Evolutionary conservation across 306 rosid species (phyloP).

Genomic region (Astragalus glycyphyllos): DNA sequence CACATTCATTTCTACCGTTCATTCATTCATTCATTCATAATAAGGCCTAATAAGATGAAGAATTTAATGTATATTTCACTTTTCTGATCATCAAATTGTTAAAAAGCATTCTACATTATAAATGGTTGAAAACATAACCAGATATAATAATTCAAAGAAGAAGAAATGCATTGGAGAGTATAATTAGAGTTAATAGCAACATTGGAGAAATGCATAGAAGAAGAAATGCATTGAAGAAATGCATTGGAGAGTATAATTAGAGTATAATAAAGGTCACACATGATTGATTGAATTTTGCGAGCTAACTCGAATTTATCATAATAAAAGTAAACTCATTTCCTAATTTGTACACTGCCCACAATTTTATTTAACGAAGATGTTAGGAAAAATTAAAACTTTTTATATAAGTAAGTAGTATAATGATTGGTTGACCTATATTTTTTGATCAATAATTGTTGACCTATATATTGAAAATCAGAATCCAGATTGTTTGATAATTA

Average conservation of each 20-base stretch:
- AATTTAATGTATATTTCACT: neutral
- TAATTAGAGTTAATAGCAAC: too few relatives aligned
- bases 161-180: neutral
- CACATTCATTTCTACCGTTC: too few relatives aligned
- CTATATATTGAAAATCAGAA: neutral
- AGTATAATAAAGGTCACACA: constrained; percentile 56
- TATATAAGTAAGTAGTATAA: neutral
- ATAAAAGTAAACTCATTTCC: neutral
- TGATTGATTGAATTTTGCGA: constrained; percentile 52
- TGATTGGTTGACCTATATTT: too few relatives aligned
- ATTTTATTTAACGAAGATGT: too few relatives aligned
- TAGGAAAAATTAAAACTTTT: too few relatives aligned
- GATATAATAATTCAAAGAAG: neutral
- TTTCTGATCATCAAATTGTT: constrained; percentile 14
- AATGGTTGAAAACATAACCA: neutral
- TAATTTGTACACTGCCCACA: too few relatives aligned
- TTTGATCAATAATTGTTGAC: neutral
- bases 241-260: constrained; percentile 16
- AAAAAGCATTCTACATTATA: constrained; percentile 18
- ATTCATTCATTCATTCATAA: neutral
- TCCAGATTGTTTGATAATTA: too few relatives aligned
- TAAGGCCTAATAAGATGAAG: neutral
- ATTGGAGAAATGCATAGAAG: too few relatives aligned
- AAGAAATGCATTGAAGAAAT: too few relatives aligned
- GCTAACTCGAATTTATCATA: constrained; percentile 36